Base-by-base conservation (phyloP, 495 filamentous ascomycete genomes). In the Aspergillus biplanus region DNA sequence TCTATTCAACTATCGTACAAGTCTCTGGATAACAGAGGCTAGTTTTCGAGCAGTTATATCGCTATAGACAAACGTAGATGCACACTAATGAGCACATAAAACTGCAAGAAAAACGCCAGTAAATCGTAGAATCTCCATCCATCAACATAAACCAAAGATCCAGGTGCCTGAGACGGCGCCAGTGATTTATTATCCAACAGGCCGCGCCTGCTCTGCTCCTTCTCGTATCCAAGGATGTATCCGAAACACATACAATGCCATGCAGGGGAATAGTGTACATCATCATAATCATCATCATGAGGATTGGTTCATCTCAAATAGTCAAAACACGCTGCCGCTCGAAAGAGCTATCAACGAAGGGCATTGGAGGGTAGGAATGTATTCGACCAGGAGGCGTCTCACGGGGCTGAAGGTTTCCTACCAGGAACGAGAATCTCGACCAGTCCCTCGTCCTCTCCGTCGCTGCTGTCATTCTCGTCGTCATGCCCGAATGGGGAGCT, bases 381-480 rank as follows among this genome's bases (percentile, higher is more conserved):
- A 54, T 27, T 27, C 21, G 2, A 42, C 18, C 32, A 44, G 52
- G 55, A 9, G 59, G 42, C 21, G 35, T 55, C 7, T 21, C 32
- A 34, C 35, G 50, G 7, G 56, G 55, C 69, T 71, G 48, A 74
- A 72, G 78, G 72, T 63, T 76, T 82, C 52, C 74, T 71, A 34
- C 75, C 75, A 33, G 79, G 79, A 15, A 80, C 78, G 27, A 78
- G 60, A 12, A 81, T 82, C 60, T 82, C 80, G n/a, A 82, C 80
- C 11, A 82, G 69, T 21, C 80, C 80, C 18, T 82, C 80, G 60
- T 80, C 78, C 52, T 82, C 79, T 12, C 78, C 80, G 37, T 80
- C 80, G 46, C 78, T 81, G 64, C 76, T 79, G 57, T 82, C 78
- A 42, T 81, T 73, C 50, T 72, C 56, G 21, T 79, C 72, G 21